Percentiles rank a stretch among this genome's conserved stretches.
These are phyloP conservation scores for Gastrodia elata DNA, from an alignment of 106 monocot species.

Conservation along the genomic window DNA sequence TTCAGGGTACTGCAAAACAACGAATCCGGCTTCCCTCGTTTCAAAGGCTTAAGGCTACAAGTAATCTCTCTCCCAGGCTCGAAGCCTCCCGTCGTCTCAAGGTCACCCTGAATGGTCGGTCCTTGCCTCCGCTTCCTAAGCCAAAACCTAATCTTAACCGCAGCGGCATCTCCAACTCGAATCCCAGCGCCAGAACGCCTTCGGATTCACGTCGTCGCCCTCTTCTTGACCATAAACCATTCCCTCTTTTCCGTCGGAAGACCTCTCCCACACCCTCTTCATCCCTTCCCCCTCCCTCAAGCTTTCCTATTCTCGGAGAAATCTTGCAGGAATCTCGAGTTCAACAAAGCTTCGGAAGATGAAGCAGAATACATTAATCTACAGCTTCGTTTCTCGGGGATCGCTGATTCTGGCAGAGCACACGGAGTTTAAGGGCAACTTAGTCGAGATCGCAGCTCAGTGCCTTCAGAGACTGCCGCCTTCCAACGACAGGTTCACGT, in stretches of 20 bases:
- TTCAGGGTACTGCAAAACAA: too few species aligned
- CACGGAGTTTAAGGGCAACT: slow-evolving; percentile 49
- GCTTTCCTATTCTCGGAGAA: background rate
- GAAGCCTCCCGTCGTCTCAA: slow-evolving; percentile 66
- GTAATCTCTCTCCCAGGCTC: too few species aligned
- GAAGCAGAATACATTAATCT: slow-evolving; percentile 31
- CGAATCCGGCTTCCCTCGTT: too few species aligned
- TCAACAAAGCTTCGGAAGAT: slow-evolving; percentile 6
- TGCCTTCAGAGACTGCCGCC: slow-evolving; percentile 42
- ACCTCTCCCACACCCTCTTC: background rate
- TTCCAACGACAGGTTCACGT: slow-evolving; percentile 36
- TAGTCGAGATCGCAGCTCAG: slow-evolving; percentile 34
- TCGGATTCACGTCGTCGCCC: slow-evolving; percentile 15
- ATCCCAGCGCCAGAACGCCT: slow-evolving; percentile 12
- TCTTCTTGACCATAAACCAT: slow-evolving; percentile 5
- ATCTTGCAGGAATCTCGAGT: slow-evolving; percentile 10
- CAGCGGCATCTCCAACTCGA: slow-evolving; percentile 2
- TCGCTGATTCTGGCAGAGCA: slow-evolving; percentile 40
- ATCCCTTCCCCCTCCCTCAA: background rate
- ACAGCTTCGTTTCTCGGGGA: slow-evolving; percentile 42
- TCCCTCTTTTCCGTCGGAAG: slow-evolving; percentile 15
- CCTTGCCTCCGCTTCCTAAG: slow-evolving; percentile 56
- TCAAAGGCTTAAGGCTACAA: too few species aligned
- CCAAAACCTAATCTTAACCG: slow-evolving; percentile 28
- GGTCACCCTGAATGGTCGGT: slow-evolving; percentile 72